A percentile compares a stretch with the other conserved stretches of the same genome.
These are phyloP conservation scores for Daldinia childiae DNA, from an alignment of 495 filamentous ascomycete species.

Conservation along the genomic window DNA sequence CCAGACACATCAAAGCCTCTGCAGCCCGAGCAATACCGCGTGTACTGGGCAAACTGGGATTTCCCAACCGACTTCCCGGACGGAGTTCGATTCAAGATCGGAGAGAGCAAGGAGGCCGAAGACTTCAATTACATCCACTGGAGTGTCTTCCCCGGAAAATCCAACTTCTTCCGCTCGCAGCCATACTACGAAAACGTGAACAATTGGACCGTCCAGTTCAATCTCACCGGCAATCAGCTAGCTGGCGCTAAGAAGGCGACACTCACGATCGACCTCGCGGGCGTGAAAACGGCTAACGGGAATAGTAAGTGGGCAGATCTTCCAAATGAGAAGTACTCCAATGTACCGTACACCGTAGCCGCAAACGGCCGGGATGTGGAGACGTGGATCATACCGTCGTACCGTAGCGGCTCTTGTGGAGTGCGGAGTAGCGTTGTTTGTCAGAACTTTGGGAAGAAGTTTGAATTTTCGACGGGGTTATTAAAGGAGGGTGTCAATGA, in stretches of 20 bases:
- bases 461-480: conserved; percentile 52
- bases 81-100: conserved; percentile 61
- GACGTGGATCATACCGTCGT: conserved; percentile 43
- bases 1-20: conserved; percentile 56
- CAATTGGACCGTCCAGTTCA: conserved; percentile 64
- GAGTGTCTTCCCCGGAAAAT: conserved; percentile 58
- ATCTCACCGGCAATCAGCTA: conserved; percentile 48
- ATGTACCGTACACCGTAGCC: conserved; percentile 51
- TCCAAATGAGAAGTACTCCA: conserved; percentile 54
- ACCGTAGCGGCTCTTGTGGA: conserved; percentile 54
- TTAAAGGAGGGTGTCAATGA: conserved; percentile 54
- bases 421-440: conserved; percentile 59
- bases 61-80: conserved; percentile 63
- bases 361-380: conserved; percentile 33
- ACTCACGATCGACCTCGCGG: conserved; percentile 61
- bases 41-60: conserved; percentile 66
- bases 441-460: conserved; percentile 57
- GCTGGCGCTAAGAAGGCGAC: conserved; percentile 48
- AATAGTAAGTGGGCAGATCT: conserved; percentile 49
- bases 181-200: conserved; percentile 52
- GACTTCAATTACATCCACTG: conserved; percentile 66
- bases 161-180: conserved; percentile 44
- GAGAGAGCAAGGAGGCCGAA: conserved; percentile 51
- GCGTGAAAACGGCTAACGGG: conserved; percentile 60
- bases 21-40: conserved; percentile 60